Conservation (phyloP, 371 early-diverging fungal species). For the Mortierella sp. region DNA sequence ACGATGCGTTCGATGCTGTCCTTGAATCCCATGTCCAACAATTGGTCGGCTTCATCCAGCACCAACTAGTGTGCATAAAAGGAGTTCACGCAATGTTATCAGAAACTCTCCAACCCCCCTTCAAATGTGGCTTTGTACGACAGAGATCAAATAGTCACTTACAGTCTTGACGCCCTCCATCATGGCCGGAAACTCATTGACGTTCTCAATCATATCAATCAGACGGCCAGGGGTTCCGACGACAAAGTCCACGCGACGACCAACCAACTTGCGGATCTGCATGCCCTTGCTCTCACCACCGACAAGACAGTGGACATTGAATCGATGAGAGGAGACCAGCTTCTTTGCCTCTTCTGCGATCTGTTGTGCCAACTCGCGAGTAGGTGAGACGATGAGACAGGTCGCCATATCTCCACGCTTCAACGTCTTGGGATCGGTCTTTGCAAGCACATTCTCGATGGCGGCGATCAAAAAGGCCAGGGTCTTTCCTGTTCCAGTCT, state of each 20-base stretch:
- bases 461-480: slow-evolving; percentile 93
- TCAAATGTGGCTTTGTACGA: too few relatives aligned
- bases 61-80: slow-evolving; percentile 72
- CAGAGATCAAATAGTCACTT: slow-evolving; percentile 15
- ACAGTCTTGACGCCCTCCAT: slow-evolving; percentile 69
- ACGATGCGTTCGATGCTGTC: slow-evolving; percentile 90
- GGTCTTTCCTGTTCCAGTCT: slow-evolving; percentile 99
- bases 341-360: slow-evolving; percentile 88
- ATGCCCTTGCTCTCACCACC: slow-evolving; percentile 87
- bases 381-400: slow-evolving; percentile 94
- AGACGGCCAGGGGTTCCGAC: slow-evolving; percentile 97
- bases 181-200: slow-evolving; percentile 64
- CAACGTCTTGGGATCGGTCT: slow-evolving; percentile 51
- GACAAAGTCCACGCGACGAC: slow-evolving; percentile 83
- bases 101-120: too few relatives aligned
- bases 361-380: slow-evolving; percentile 97
- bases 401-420: slow-evolving; percentile 66
- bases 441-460: slow-evolving; percentile 71
- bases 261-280: slow-evolving; percentile 71
- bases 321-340: slow-evolving; percentile 67
- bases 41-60: slow-evolving; percentile 98
- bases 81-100: too few relatives aligned
- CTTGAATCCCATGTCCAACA: slow-evolving; percentile 99
- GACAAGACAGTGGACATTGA: slow-evolving; percentile 83
- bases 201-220: slow-evolving; percentile 83